Base-by-base conservation (phyloP, 306 rosid species). In the Quercus variabilis region DNA sequence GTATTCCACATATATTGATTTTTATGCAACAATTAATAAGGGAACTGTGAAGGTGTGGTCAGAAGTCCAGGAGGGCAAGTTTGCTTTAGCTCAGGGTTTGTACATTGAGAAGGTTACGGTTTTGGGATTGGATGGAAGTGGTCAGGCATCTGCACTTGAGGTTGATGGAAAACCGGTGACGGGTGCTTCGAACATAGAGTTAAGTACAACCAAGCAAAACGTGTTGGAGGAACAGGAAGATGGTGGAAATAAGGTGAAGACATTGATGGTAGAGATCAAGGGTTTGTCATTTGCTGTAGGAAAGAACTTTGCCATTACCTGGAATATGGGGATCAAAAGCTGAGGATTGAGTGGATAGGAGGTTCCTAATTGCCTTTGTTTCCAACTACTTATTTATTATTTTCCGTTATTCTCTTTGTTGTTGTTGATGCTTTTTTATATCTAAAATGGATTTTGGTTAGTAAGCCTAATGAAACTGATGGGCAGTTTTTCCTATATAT, bases 1-100 rank as follows among this genome's bases (percentile, higher is more conserved):
- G 59, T 79, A 82, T 58, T 92, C 99, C 2, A 91, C 91, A 3
- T 93, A 85, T 58, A 69, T 91, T 18, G 90, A 91, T 70, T 82
- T 95, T 60, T 85, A 87, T 28, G 98, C 96, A 28, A 85, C 86
- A 23, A 69, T 93, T 19, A 83, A 84, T 25, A 58, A 88, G 60
- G 96, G 98, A 69, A 75, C 55, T 70, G 94, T 91, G 78, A 95
- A 91, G 69, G 79, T 95, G 41, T 93, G 98, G 97, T 95, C 99
- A 69, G 78, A 88, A 76, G 99, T 95, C 71, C 89, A 90, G 83
- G 99, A 93, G 79, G 83, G 97, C 3, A 86, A 90, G 86, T 95
- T 78, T 88, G 99, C 99, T 31, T 67, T 95, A n/a, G 90, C 78
- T 3, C 86, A 90, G 65, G 96, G 91, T 70, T 93, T 56, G 97